phyloP scores from a whole-genome alignment of 805 yeast species.

The Scheffersomyces amazonensis region DNA sequence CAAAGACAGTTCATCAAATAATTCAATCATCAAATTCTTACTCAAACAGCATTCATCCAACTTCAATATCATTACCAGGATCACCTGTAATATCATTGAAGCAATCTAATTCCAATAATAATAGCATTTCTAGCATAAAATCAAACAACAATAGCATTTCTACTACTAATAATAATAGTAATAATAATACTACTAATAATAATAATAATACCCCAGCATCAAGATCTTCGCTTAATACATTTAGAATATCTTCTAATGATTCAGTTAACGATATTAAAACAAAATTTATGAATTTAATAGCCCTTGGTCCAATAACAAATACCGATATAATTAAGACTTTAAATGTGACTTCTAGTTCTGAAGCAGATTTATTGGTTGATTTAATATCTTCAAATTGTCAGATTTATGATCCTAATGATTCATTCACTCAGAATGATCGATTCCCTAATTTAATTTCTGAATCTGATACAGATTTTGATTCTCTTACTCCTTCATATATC shows the following conservation, averaged over 20 bases:
- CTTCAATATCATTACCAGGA: too few species aligned
- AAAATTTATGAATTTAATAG: constrained; percentile 43
- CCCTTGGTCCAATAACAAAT: constrained; percentile 45
- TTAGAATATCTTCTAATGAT: constrained; percentile 3
- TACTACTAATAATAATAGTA: too few species aligned
- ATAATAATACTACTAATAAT: too few species aligned
- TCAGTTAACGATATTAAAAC: constrained; percentile 3
- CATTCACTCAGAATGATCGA: constrained; percentile 28
- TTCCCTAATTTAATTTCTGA: constrained; percentile 16
- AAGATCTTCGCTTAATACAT: background rate
- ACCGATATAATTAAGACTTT: constrained; percentile 19
- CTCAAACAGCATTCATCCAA: too few species aligned
- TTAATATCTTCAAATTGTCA: constrained; percentile 27
- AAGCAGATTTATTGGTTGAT: constrained; percentile 1
- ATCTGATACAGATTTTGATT: background rate
- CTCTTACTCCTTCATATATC: constrained; percentile 13
- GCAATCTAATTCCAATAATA: too few species aligned
- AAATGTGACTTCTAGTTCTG: constrained; percentile 8
- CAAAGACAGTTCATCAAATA: too few species aligned
- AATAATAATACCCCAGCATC: background rate
- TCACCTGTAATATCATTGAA: constrained; percentile 3
- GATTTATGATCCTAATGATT: constrained; percentile 26
- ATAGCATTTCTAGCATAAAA: constrained; percentile 13
- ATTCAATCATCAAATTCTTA: too few species aligned
- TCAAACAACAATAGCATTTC: too few species aligned